Base-by-base conservation (phyloP, 768 basidiomycete species). In the Tricholoma terreum region DNA sequence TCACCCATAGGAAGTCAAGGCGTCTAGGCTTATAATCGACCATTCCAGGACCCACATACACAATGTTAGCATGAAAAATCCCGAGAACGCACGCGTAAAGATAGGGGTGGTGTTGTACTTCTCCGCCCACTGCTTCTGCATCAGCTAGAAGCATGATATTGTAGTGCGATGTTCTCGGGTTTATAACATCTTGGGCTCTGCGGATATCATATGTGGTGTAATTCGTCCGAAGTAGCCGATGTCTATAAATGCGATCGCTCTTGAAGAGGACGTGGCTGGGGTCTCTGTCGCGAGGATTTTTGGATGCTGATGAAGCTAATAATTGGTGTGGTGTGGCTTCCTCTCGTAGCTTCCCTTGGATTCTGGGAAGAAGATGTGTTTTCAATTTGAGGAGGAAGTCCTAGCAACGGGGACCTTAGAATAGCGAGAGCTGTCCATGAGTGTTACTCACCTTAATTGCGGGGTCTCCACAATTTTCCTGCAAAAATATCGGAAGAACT, bases 1-100 rank as follows among this genome's bases (percentile, higher is more conserved):
- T 22, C 8, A 63, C 52, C 59, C 61, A 63, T 4, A 63, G 46
- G 38, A 63, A 61, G 2, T 57, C 56, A 14, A 61, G 17, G 15
- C 55, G 38, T n/a, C 35, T 11, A 15, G 49, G 15, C 7, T 24
- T 15, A 30, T 45, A 56, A 45, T 30, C 1, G 11, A 15, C 22
- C 1, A 38, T 24, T 6, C 56, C 59, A n/a, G 24, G 35, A 2
- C 56, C 59, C 19, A 51, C 12, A 52, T 38, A 61, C 3, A 35
- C 31, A 1, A 61, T 46, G 52, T 61, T 55, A 12, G 52, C 60
- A 55, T 61, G 60, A 19, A 33, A 61, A 6, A 61, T 43, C 6
- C 60, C 60, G 1, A 61, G 31, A 0, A 61, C 53, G 7, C 43
- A 24, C 17, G 27, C 60, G 53, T 58, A 61, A 6, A 52, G 46